Conservation (phyloP, 2,329 filamentous ascomycete species). For the Diplodia corticola region DNA sequence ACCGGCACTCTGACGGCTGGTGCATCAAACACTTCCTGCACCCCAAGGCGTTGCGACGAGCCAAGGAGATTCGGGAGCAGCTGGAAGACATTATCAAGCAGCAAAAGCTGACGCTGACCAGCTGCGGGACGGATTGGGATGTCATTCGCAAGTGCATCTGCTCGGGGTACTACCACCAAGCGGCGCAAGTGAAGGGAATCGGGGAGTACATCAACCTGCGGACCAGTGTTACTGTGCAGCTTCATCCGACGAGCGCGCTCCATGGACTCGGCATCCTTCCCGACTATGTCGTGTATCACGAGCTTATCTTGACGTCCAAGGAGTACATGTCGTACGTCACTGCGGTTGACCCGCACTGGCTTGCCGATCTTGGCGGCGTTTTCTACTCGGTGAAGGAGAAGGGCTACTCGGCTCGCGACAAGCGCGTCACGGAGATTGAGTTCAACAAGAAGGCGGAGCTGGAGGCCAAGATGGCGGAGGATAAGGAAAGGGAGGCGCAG, state of each 20-base stretch:
- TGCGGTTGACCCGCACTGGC: slow-evolving; percentile 93
- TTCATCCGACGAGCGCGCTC: slow-evolving; percentile 90
- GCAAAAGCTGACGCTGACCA: slow-evolving; percentile 84
- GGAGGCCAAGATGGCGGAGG: slow-evolving; percentile 85
- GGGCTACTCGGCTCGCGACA: slow-evolving; percentile 84
- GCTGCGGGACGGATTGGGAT: slow-evolving; percentile 97
- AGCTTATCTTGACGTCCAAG: slow-evolving; percentile 92
- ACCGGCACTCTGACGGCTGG: slow-evolving; percentile 88
- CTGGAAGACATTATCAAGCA: slow-evolving; percentile 90
- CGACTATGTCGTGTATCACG: slow-evolving; percentile 97
- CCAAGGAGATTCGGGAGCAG: slow-evolving; percentile 92
- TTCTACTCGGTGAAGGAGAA: slow-evolving; percentile 99
- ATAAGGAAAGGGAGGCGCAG: slow-evolving; percentile 69
- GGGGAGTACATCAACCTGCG: slow-evolving; percentile 97
- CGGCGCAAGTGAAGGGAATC: slow-evolving; percentile 91
- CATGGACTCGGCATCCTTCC: slow-evolving; percentile 92
- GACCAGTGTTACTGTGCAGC: slow-evolving; percentile 88
- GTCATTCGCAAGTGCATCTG: slow-evolving; percentile 95
- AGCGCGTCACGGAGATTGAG: slow-evolving; percentile 83
- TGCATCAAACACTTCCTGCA: slow-evolving; percentile 92
- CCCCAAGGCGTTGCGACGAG: slow-evolving; percentile 86
- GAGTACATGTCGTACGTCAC: slow-evolving; percentile 99
- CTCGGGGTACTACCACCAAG: slow-evolving; percentile 96
- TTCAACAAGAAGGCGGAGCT: slow-evolving; percentile 94
- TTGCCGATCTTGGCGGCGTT: slow-evolving; percentile 92